Evolutionary conservation across 2,329 filamentous ascomycete genomes (phyloP).

Genomic region (Botryotinia narcissicola): DNA sequence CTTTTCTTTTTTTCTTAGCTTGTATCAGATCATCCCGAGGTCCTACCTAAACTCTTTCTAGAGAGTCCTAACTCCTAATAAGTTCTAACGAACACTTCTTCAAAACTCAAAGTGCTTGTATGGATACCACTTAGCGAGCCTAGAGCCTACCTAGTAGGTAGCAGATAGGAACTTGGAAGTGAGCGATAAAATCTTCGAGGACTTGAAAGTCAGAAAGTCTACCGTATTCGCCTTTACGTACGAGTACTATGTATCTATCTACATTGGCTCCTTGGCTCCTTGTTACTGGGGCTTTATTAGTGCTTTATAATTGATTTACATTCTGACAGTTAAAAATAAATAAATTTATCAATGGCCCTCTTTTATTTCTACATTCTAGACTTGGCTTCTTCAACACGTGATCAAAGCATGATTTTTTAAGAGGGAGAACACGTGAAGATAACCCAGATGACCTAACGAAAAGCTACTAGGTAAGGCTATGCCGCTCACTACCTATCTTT

Average conservation of each 20-base stretch:
- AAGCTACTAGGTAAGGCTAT: neutral
- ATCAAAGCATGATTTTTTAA: neutral
- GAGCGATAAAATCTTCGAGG: neutral
- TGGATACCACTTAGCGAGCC: neutral
- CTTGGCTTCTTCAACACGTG: neutral
- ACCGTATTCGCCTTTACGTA: neutral
- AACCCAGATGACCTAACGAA: neutral
- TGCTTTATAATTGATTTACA: neutral
- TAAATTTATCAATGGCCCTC: neutral
- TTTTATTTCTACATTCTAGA: neutral
- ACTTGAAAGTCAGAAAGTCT: neutral
- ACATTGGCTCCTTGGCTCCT: neutral
- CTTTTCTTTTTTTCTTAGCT: conserved; percentile 19
- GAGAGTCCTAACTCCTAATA: neutral
- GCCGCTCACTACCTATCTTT: neutral
- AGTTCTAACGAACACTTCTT: neutral
- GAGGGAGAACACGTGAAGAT: neutral
- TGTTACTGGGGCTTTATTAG: neutral
- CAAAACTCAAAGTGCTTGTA: conserved; percentile 3
- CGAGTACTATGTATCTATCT: too few relatives aligned
- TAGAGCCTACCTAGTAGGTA: neutral
- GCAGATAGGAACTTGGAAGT: neutral
- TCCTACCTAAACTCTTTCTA: neutral
- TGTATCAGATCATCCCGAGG: conserved; percentile 21
- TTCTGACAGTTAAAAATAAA: neutral